phyloP scores from a whole-genome alignment of 345 rosid genomes.

The Lagerstroemia speciosa region DNA sequence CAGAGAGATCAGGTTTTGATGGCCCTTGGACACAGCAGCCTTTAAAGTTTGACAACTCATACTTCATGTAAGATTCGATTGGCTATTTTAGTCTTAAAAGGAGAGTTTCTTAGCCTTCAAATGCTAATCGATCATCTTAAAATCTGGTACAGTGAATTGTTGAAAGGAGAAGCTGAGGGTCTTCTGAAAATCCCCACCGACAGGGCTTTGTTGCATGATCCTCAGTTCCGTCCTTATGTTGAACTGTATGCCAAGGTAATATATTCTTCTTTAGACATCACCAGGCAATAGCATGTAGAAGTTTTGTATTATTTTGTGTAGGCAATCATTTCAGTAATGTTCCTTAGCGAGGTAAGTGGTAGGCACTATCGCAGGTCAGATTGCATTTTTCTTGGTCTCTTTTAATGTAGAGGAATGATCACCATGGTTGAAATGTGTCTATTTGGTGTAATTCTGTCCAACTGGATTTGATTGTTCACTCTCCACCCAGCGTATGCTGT shows the following conservation, averaged over 20 bases:
- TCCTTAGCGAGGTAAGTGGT: not conserved
- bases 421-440: too few relatives aligned
- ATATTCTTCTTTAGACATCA: not conserved
- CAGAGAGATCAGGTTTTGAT: constrained; percentile 89
- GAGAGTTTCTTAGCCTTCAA: not conserved
- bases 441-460: too few relatives aligned
- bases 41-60: constrained; percentile 83
- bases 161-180: constrained; percentile 72
- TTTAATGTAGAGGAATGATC: too few relatives aligned
- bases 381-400: too few relatives aligned
- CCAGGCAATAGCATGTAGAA: not conserved
- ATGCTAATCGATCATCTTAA: not conserved
- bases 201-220: constrained; percentile 60
- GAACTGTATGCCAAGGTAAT: constrained; percentile 80
- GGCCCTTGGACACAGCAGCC: constrained; percentile 97
- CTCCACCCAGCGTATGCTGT: too few relatives aligned
- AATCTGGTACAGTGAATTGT: constrained; percentile 42
- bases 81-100: not conserved
- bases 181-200: constrained; percentile 83
- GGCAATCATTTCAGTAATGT: not conserved
- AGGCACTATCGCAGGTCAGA: too few relatives aligned
- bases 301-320: not conserved
- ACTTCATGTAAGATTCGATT: constrained; percentile 60
- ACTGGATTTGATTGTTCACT: too few relatives aligned
- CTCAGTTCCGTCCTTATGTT: constrained; percentile 53